These are phyloP conservation scores for Flaveria brownii DNA, from an alignment of 129 eudicot species.

Conservation along the genomic window DNA sequence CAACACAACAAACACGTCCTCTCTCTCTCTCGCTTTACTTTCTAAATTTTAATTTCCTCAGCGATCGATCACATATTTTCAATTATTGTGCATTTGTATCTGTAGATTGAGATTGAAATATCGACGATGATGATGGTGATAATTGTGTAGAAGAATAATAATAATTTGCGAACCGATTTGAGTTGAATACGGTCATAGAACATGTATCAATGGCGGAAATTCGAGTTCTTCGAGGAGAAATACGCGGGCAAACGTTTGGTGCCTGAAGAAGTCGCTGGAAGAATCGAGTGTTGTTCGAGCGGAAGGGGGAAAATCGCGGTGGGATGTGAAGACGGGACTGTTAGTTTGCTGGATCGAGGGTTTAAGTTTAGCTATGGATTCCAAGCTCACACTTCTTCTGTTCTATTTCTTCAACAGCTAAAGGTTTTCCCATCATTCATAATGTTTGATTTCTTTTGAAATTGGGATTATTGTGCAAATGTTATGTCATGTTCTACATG, in stretches of 20 bases:
- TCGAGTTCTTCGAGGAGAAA: slow-evolving; percentile 97
- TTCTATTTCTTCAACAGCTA: slow-evolving; percentile 81
- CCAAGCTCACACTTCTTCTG: slow-evolving; percentile 86
- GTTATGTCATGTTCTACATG: neutral
- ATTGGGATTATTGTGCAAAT: slow-evolving; percentile 9
- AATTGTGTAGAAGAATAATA: neutral
- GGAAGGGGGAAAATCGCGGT: slow-evolving; percentile 82
- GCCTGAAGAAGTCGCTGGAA: slow-evolving; percentile 64
- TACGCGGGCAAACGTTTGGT: slow-evolving; percentile 61
- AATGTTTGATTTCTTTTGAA: neutral
- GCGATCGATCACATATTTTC: slow-evolving; percentile 35
- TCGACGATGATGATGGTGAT: neutral
- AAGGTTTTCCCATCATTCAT: slow-evolving; percentile 51
- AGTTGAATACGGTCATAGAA: neutral
- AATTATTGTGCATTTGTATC: slow-evolving; percentile 19
- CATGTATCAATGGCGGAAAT: slow-evolving; percentile 97
- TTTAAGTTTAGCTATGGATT: slow-evolving; percentile 78
- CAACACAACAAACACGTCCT: slow-evolving; percentile 29
- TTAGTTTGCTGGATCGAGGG: slow-evolving; percentile 81
- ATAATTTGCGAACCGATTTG: slow-evolving; percentile 8
- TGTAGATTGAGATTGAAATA: neutral
- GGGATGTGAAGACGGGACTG: slow-evolving; percentile 72
- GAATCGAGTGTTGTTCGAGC: slow-evolving; percentile 70
- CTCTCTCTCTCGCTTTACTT: neutral
- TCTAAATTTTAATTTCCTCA: slow-evolving; percentile 12